These are phyloP conservation scores for Pseudogymnoascus verrucosus DNA, from an alignment of 2,329 filamentous ascomycete species.

Conservation along the genomic window DNA sequence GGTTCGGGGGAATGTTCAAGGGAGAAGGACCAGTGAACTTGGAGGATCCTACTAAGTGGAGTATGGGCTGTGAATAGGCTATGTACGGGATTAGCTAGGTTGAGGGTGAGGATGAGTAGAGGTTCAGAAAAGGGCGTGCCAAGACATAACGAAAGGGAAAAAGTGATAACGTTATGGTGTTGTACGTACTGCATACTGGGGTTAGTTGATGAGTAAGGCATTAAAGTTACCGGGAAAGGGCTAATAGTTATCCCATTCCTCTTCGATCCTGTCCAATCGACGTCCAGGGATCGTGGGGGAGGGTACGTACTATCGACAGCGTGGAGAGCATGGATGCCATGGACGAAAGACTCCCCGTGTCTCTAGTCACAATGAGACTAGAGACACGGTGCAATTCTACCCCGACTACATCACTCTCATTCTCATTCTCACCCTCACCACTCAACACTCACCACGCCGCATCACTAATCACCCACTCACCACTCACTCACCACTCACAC, in stretches of 20 bases:
- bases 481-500: background rate
- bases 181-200: background rate
- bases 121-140: background rate
- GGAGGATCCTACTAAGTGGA: background rate
- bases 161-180: conserved; percentile 6
- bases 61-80: background rate
- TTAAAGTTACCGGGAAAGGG: background rate
- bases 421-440: background rate
- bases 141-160: background rate
- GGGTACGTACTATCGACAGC: background rate
- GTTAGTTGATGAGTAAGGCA: background rate
- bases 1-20: background rate
- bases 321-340: background rate
- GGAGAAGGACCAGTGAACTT: background rate
- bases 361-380: background rate
- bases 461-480: background rate
- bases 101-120: background rate
- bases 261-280: background rate
- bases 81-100: background rate
- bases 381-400: background rate
- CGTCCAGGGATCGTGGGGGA: background rate
- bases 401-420: background rate
- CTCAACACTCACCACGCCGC: background rate
- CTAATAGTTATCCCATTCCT: background rate
- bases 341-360: background rate